Conservation (phyloP, 1,139 yeast genomes). For the Debaryomyces subglobosus region DNA sequence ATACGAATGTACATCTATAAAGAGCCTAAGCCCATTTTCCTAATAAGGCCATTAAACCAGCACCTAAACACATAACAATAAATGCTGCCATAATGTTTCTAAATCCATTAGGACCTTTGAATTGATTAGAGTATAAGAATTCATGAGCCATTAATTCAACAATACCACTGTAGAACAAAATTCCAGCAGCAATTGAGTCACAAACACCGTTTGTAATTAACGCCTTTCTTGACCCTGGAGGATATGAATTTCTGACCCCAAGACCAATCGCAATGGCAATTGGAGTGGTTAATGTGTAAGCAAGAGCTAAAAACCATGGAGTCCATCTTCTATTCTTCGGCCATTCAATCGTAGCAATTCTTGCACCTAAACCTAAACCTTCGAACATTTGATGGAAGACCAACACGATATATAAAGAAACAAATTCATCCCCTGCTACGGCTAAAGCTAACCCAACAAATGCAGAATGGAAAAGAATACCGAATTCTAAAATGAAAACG, state of each 20-base stretch:
- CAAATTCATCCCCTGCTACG: slow-evolving; percentile 41
- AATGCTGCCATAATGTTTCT: slow-evolving; percentile 27
- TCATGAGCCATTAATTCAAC: slow-evolving; percentile 48
- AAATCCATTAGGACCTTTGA: slow-evolving; percentile 22
- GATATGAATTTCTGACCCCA: slow-evolving; percentile 37
- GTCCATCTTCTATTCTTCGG: slow-evolving; percentile 29
- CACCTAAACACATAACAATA: slow-evolving; percentile 34
- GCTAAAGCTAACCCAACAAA: slow-evolving; percentile 45
- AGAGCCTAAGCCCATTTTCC: slow-evolving; percentile 42
- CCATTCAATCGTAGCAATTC: slow-evolving; percentile 44
- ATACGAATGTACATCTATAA: background rate
- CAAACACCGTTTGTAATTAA: slow-evolving; percentile 40
- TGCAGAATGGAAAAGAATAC: slow-evolving; percentile 43
- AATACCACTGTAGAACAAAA: slow-evolving; percentile 40
- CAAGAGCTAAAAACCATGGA: slow-evolving; percentile 39
- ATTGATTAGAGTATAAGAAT: slow-evolving; percentile 34
- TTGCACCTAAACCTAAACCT: slow-evolving; percentile 44
- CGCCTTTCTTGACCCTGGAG: slow-evolving; percentile 36
- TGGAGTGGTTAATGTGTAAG: slow-evolving; percentile 39
- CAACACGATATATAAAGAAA: slow-evolving; percentile 38
- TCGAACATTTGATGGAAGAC: slow-evolving; percentile 47
- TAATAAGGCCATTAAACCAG: slow-evolving; percentile 45
- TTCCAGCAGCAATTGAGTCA: slow-evolving; percentile 43
- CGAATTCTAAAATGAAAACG: slow-evolving; percentile 38
- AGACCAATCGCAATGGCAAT: slow-evolving; percentile 40